Evolutionary conservation across 2,329 filamentous ascomycete species (phyloP).

Genomic region (Catunica adiposa): DNA sequence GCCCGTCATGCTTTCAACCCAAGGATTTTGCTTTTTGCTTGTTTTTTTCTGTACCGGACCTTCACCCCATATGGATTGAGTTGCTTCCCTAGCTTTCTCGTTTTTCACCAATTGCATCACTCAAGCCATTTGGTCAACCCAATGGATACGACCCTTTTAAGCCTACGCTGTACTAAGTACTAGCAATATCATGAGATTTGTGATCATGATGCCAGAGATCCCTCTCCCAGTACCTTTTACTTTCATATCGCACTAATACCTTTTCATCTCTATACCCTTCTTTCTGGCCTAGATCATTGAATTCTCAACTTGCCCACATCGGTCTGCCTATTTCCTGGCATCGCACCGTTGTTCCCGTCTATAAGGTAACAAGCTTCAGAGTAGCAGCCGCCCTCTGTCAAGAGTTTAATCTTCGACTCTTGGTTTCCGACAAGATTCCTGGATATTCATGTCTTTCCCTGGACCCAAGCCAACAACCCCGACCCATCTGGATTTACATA

Average conservation of each 20-base stretch:
- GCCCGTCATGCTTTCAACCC: slow-evolving; percentile 1
- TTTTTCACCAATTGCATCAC: neutral
- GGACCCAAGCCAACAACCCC: too few relatives aligned
- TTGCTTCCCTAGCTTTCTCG: neutral
- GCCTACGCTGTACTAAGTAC: neutral
- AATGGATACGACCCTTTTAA: neutral
- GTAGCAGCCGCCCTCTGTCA: too few relatives aligned
- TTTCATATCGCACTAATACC: neutral
- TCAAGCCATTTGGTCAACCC: neutral
- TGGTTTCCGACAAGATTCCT: too few relatives aligned
- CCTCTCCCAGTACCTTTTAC: neutral
- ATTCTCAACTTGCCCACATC: too few relatives aligned
- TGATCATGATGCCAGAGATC: neutral
- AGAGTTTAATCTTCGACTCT: too few relatives aligned
- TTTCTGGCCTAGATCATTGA: too few relatives aligned
- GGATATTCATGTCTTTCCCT: too few relatives aligned
- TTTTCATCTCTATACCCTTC: neutral
- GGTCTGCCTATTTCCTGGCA: too few relatives aligned
- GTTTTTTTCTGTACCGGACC: neutral
- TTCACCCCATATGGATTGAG: neutral
- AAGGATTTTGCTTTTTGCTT: neutral
- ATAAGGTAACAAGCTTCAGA: too few relatives aligned
- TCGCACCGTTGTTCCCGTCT: too few relatives aligned
- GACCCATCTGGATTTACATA: too few relatives aligned
- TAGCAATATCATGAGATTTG: neutral